These are phyloP conservation scores for Curvularia spicifera DNA, from an alignment of 2,329 filamentous ascomycete genomes.

Conservation along the genomic window DNA sequence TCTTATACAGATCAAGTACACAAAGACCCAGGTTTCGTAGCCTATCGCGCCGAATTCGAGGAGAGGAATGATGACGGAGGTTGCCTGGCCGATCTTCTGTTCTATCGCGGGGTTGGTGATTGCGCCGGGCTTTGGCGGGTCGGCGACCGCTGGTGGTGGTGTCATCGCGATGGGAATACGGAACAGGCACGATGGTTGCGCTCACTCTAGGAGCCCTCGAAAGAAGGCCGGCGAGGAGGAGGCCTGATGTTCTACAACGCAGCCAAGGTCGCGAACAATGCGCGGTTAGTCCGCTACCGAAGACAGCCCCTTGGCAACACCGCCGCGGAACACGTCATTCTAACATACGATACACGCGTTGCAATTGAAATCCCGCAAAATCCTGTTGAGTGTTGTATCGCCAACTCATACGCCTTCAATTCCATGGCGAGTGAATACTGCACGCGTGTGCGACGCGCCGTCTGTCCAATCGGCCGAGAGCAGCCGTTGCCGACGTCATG, in stretches of 20 bases:
- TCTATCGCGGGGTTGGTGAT: constrained; percentile 33
- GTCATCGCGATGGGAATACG: constrained; percentile 21
- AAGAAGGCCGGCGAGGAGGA: constrained; percentile 11
- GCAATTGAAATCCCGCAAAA: neutral
- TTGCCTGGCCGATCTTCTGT: constrained; percentile 60
- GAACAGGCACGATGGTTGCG: constrained; percentile 1
- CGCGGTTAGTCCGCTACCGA: neutral
- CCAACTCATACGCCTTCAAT: neutral
- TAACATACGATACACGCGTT: neutral
- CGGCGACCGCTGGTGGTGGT: constrained; percentile 17
- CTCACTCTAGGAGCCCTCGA: constrained; percentile 6
- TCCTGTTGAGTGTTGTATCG: neutral
- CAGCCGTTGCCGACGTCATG: constrained; percentile 7
- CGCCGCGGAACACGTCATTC: neutral
- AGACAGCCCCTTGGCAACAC: neutral
- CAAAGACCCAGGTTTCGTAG: constrained; percentile 74
- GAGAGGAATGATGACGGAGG: constrained; percentile 71
- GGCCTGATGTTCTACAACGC: constrained; percentile 6
- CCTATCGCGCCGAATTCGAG: constrained; percentile 70
- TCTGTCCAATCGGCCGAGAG: constrained; percentile 10
- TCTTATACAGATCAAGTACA: constrained; percentile 66
- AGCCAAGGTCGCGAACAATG: constrained; percentile 7
- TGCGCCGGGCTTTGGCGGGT: constrained; percentile 33
- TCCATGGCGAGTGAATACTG: neutral
- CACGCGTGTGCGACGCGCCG: constrained; percentile 2